Evolutionary conservation across 208 protist genomes (phyloP), one percentile per base, ranked within the genome.

Genomic region (Wallacemonas sp.): DNA sequence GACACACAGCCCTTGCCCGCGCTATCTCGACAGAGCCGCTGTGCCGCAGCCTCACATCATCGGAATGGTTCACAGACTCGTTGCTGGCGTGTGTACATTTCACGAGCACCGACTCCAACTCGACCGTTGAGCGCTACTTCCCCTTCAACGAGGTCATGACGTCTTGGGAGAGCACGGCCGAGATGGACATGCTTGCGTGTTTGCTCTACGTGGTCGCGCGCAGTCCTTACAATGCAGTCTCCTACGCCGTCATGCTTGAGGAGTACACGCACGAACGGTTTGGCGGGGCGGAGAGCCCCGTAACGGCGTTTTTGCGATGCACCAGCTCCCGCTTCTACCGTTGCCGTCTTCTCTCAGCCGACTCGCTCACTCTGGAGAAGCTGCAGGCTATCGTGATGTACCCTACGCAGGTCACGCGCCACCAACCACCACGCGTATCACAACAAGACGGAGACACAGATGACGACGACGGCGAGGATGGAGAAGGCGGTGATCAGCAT

Each of bases 161-260:
- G 12, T 90, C 88, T 17, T 94, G 88, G 88, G 88, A 94, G 75
- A 80, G 80, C 27, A 76, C 66, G 36, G 65, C 85, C 0, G 89
- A 95, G 75, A 77, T 91, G 75, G 84, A 95, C 21, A 65, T 95
- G 8, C 70, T 95, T n/a, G 85, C 72, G 12, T 95, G 85, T 49
- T 41, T 95, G n/a, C 70, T 95, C 6, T 67, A 86, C 27, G 70
- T 78, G 8, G 68, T 74, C 26, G 77, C 80, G 26, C 73, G 83
- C 55, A 72, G 74, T 49, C 64, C 53, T 44, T 55, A 68, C 4
- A 38, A 59, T 9, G 72, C 64, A n/a, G 79, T 61, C 15, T 17
- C 44, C 44, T 82, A 83, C 61, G 54, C 49, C n/a, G 51, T 79
- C 11, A 70, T 81, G 70, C 42, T 86, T 44, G 38, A 45, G 1